A percentile compares a stretch with the other conserved stretches of the same genome.
Evolutionary conservation across 441 rosid genomes (phyloP).

Genomic region (Euphorbia schlechtendalii): DNA sequence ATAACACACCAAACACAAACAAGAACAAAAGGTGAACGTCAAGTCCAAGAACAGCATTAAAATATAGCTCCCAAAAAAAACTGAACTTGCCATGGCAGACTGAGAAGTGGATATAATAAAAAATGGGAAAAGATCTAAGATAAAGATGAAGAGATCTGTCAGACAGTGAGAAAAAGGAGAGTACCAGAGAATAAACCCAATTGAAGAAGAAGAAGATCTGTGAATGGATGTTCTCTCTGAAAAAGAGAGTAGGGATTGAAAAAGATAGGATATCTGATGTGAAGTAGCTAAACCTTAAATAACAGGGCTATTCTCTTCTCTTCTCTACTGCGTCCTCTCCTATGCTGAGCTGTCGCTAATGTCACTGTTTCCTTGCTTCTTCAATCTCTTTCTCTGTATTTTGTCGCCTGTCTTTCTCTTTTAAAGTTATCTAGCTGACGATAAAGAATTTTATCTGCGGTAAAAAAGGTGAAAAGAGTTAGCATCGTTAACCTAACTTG

Average conservation of each 20-base stretch:
- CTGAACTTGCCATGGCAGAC: no score
- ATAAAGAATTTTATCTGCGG: background rate
- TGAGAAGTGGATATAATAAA: background rate
- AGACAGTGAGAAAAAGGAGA: background rate
- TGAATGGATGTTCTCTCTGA: no score
- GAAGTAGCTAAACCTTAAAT: background rate
- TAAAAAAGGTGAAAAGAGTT: background rate
- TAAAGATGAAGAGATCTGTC: background rate
- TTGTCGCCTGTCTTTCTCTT: background rate
- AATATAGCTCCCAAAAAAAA: background rate
- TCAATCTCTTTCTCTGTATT: no score
- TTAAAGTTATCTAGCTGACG: background rate
- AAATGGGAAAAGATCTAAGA: no score
- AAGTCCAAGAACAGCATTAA: background rate
- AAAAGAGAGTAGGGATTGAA: no score
- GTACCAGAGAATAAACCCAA: background rate
- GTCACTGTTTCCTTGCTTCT: background rate
- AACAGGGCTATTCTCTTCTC: background rate
- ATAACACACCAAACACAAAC: background rate
- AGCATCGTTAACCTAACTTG: background rate
- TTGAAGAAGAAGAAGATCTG: no score
- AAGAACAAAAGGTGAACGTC: background rate
- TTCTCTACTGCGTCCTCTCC: background rate
- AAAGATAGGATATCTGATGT: background rate
- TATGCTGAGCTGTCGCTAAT: slow-evolving; percentile 16